Evolutionary conservation across 345 rosid species (phyloP), one percentile per base, ranked within the genome.

Genomic region (Hibiscus trionum): DNA sequence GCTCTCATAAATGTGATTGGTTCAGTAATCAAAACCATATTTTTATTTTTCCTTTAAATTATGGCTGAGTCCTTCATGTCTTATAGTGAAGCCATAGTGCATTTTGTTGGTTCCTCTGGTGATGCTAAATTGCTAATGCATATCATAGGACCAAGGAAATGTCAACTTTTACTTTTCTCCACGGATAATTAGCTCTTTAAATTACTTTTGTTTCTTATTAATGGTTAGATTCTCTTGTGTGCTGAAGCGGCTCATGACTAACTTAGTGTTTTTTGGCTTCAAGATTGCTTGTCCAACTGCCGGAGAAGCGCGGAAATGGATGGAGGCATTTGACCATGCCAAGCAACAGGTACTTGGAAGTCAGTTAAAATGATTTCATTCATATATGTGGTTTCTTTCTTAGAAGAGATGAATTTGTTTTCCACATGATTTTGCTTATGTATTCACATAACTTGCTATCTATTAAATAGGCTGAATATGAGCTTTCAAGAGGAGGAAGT

Each of bases 231-330:
- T 5, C 4, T 21, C 19, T 70, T 70, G 37, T 39, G 15, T 6
- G 8, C 21, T 33, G 44, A 49, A 26, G 21, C 16, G 21, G 37
- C 44, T 26, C 17, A 27, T 14, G 17, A 60, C 39, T 61, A 29
- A 29, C 19, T 61, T 15, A 33, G 44, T 16, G 19, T 66, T 79
- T 52, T 77, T 77, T 66, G 69, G 64, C 64, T 86, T 83, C 56
- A 72, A 94, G 98, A 90, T 94, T 84, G 98, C 97, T 75, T 91
- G 98, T 84, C 85, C 71, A 80, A 80, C 90, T 3, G 95, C 95
- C 78, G 97, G 92, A 81, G 97, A 94, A 85, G 88, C 89, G 73
- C 73, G 77, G 47, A 86, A 88, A 77, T 94, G 98, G 98, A 82
- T 85, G 79, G 96, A 94, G 73, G 96, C 98, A 70, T 94, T 94